A percentile compares a stretch with the other conserved stretches of the same genome.
Conservation (phyloP, 1,284 basidiomycete genomes). For the Meripilus lineatus region DNA sequence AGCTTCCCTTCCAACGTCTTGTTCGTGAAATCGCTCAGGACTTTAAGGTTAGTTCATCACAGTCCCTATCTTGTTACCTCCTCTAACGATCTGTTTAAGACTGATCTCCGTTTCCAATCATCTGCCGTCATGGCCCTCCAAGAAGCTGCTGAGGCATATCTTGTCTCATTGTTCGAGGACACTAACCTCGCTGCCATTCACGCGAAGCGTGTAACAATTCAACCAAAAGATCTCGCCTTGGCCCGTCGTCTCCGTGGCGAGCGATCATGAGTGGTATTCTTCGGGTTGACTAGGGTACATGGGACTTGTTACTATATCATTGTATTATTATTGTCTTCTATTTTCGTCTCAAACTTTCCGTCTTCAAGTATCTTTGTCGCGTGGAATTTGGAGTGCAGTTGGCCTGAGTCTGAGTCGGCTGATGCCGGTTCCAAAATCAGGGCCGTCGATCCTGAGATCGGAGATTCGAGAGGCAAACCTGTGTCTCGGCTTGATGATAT, state of each 20-base stretch:
- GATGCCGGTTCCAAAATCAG: too few species aligned
- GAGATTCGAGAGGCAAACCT: too few species aligned
- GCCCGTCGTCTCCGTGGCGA: conserved; percentile 78
- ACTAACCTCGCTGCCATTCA: conserved; percentile 70
- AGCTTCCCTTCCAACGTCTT: conserved; percentile 75
- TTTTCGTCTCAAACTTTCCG: not conserved
- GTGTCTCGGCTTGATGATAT: too few species aligned
- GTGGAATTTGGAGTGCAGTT: too few species aligned
- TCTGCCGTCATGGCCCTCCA: conserved; percentile 74
- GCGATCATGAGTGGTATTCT: conserved; percentile 58
- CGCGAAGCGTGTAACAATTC: too few species aligned
- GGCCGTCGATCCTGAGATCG: too few species aligned
- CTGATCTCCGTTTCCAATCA: conserved; percentile 73
- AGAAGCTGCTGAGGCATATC: conserved; percentile 75
- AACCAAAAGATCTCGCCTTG: conserved; percentile 74
- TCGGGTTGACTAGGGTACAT: too few species aligned
- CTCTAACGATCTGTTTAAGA: conserved; percentile 40
- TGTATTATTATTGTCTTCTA: too few species aligned
- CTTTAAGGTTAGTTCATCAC: conserved; percentile 51
- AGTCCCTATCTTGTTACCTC: conserved; percentile 2
- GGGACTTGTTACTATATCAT: too few species aligned
- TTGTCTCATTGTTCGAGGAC: conserved; percentile 74
- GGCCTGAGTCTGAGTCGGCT: too few species aligned
- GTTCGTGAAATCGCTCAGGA: conserved; percentile 73
- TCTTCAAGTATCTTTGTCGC: not conserved